phyloP scores from a whole-genome alignment of 371 early-diverging fungal species.

The Mucor racemosus region DNA sequence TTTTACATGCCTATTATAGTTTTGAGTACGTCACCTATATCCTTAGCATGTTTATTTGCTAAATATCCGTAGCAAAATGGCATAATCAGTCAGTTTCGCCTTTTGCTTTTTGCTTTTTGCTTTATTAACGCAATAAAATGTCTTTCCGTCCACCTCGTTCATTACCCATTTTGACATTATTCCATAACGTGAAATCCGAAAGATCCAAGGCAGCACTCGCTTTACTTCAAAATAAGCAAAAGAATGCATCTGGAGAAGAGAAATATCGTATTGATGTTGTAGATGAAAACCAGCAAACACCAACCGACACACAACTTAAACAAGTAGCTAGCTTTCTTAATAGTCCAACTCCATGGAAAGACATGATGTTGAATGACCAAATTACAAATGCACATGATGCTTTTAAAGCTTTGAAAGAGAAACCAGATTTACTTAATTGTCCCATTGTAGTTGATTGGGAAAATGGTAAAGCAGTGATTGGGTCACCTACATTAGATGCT shows the following conservation, averaged over 20 bases:
- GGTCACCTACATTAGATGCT: constrained; percentile 30
- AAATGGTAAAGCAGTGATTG: constrained; percentile 43
- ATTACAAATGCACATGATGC: constrained; percentile 28
- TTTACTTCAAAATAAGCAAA: constrained; percentile 32
- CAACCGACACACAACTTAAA: constrained; percentile 30
- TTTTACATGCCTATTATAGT: too few relatives aligned
- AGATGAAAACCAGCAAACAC: constrained; percentile 26
- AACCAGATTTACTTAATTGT: constrained; percentile 31
- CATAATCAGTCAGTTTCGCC: neutral
- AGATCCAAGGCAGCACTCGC: constrained; percentile 33
- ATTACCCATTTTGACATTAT: constrained; percentile 42
- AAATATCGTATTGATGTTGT: constrained; percentile 32
- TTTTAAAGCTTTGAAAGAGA: constrained; percentile 23
- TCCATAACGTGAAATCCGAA: constrained; percentile 35
- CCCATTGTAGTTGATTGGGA: constrained; percentile 52
- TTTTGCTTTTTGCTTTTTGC: neutral
- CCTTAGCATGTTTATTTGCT: too few relatives aligned
- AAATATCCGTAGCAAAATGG: neutral
- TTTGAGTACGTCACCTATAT: too few relatives aligned
- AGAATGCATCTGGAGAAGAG: constrained; percentile 31
- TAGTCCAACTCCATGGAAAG: constrained; percentile 30
- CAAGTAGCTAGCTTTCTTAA: constrained; percentile 28
- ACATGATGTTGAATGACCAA: constrained; percentile 22
- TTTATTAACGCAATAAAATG: constrained; percentile 27
- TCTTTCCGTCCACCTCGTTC: constrained; percentile 55